phyloP scores from a whole-genome alignment of 306 rosid species.

The Glycine tomentella region DNA sequence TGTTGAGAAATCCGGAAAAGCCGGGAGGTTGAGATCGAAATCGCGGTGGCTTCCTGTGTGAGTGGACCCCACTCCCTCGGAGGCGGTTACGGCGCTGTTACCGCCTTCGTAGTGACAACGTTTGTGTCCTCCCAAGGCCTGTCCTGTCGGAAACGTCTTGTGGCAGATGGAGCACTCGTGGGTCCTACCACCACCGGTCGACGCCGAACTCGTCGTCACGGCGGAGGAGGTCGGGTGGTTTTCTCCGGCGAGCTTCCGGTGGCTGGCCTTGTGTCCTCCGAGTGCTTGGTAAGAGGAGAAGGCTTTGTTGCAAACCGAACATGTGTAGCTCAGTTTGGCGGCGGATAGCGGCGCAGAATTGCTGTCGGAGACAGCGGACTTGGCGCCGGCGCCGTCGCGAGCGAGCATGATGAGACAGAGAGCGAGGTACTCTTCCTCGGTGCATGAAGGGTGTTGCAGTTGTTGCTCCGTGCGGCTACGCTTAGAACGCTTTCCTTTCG shows the following conservation, averaged over 20 bases:
- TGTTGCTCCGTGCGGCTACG: conserved; percentile 68
- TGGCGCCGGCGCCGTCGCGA: conserved; percentile 55
- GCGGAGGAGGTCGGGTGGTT: conserved; percentile 76
- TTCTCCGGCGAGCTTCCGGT: conserved; percentile 63
- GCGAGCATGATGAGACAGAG: conserved; percentile 99
- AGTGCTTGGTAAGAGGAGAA: conserved; percentile 94
- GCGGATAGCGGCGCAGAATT: conserved; percentile 48
- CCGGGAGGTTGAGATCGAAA: conserved; percentile 92
- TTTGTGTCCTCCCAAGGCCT: conserved; percentile 98
- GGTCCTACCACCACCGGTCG: conserved; percentile 60
- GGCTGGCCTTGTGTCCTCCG: conserved; percentile 98
- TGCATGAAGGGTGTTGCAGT: conserved; percentile 28
- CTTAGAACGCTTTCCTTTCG: conserved; percentile 91
- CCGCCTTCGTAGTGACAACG: conserved; percentile 94
- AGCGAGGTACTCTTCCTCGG: conserved; percentile 97
- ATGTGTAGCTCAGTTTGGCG: conserved; percentile 64
- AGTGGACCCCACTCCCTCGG: conserved; percentile 88
- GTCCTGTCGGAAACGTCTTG: conserved; percentile 89
- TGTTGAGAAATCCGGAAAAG: conserved; percentile 72
- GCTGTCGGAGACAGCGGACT: conserved; percentile 30
- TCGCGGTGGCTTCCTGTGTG: conserved; percentile 62
- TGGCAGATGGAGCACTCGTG: conserved; percentile 96
- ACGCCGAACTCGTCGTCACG: conserved; percentile 64
- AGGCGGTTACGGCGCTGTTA: conserved; percentile 69
- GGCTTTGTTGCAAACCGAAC: conserved; percentile 87